Conservation (phyloP, 2,329 filamentous ascomycete genomes). For the Nakataea oryzae region DNA sequence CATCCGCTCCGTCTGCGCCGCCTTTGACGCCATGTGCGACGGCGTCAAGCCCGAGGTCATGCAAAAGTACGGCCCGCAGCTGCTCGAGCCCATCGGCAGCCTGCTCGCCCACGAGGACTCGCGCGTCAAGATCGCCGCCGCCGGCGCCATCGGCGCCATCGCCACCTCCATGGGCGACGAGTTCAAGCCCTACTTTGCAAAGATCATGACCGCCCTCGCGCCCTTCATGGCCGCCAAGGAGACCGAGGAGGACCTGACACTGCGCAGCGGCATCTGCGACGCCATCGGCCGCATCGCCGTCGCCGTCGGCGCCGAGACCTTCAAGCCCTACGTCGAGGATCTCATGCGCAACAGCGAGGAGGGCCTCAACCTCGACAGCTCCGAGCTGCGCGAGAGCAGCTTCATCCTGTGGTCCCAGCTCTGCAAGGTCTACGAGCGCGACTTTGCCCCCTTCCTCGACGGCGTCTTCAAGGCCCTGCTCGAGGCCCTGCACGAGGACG, state of each 20-base stretch:
- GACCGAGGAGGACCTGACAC: constrained; percentile 77
- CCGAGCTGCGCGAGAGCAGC: constrained; percentile 85
- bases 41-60: constrained; percentile 74
- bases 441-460: constrained; percentile 68
- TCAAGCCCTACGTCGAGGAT: constrained; percentile 83
- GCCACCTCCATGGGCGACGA: constrained; percentile 72
- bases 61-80: constrained; percentile 67
- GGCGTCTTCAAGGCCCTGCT: constrained; percentile 67
- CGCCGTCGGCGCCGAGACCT: constrained; percentile 75
- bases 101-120: constrained; percentile 77
- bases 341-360: constrained; percentile 91
- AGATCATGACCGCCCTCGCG: constrained; percentile 82
- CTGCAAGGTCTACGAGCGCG: constrained; percentile 82
- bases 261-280: constrained; percentile 84
- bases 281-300: constrained; percentile 86
- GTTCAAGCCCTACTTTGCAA: constrained; percentile 86
- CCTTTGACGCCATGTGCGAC: constrained; percentile 84
- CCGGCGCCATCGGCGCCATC: constrained; percentile 82
- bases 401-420: constrained; percentile 96
- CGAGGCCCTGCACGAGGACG: constrained; percentile 74
- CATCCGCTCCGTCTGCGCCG: constrained; percentile 80
- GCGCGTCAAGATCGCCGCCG: constrained; percentile 82
- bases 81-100: constrained; percentile 75
- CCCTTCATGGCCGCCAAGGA: constrained; percentile 79
- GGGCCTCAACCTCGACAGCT: constrained; percentile 77